A percentile compares a stretch with the other conserved stretches of the same genome.
These are phyloP conservation scores for Exophiala lecanii-corni DNA, from an alignment of 2,329 filamentous ascomycete species.

Conservation along the genomic window DNA sequence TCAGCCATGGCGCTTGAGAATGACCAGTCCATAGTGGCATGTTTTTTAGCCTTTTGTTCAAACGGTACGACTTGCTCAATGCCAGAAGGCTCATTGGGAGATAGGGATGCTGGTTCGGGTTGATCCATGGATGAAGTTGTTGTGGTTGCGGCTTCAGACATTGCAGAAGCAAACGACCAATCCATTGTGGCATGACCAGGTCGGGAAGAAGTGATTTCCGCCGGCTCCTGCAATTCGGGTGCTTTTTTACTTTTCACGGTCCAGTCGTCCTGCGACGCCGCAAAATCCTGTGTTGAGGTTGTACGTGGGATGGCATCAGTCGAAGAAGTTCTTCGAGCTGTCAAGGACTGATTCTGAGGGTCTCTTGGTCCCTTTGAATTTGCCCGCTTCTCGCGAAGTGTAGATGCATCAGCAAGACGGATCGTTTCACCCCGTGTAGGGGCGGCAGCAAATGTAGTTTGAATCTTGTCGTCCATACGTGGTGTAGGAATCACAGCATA, in stretches of 20 bases:
- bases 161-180: slow-evolving; percentile 41
- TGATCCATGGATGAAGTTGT: slow-evolving; percentile 16
- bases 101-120: slow-evolving; percentile 1
- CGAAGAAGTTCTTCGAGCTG: slow-evolving; percentile 25
- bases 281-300: slow-evolving; percentile 46
- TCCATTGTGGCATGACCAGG: slow-evolving; percentile 29
- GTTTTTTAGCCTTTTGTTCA: slow-evolving; percentile 27
- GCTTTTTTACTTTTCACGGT: slow-evolving; percentile 21
- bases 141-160: slow-evolving; percentile 31
- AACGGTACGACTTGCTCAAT: neutral
- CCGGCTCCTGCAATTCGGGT: slow-evolving; percentile 23
- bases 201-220: slow-evolving; percentile 21
- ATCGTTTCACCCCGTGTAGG: slow-evolving; percentile 40
- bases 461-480: slow-evolving; percentile 43
- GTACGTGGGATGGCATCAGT: slow-evolving; percentile 35
- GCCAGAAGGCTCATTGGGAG: slow-evolving; percentile 4
- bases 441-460: slow-evolving; percentile 45
- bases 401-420: slow-evolving; percentile 49
- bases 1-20: slow-evolving; percentile 44
- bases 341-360: slow-evolving; percentile 32
- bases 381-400: slow-evolving; percentile 52
- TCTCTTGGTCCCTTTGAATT: slow-evolving; percentile 43
- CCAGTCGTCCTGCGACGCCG: slow-evolving; percentile 30
- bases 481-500: slow-evolving; percentile 47
- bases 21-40: slow-evolving; percentile 33